A percentile compares a stretch with the other conserved stretches of the same genome.
Conservation (phyloP, 2,329 filamentous ascomycete species). For the Sarocladium brachiariae region DNA sequence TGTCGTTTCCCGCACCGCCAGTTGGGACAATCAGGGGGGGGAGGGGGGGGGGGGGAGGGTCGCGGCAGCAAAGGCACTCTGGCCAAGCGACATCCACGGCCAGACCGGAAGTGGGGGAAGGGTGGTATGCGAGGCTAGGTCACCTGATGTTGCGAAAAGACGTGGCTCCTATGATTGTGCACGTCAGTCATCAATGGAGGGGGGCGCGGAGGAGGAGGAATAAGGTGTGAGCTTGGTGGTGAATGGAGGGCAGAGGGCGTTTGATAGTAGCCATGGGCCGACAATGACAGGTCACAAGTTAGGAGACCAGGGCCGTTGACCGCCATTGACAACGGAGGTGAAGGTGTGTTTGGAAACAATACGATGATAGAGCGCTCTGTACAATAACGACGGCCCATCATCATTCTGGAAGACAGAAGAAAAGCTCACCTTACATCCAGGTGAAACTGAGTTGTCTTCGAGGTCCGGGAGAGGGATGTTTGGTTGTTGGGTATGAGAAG, state of each 20-base stretch:
- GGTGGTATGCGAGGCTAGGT: not conserved
- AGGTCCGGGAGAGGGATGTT: too few relatives aligned
- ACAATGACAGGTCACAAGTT: conserved; percentile 7
- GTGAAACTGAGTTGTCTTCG: too few relatives aligned
- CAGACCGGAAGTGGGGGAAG: not conserved
- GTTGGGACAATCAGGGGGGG: not conserved
- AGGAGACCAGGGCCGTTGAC: not conserved
- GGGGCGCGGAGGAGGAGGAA: not conserved
- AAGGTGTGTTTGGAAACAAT: too few relatives aligned
- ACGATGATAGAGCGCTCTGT: too few relatives aligned
- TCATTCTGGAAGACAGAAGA: too few relatives aligned
- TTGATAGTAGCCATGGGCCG: not conserved
- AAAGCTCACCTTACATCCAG: too few relatives aligned
- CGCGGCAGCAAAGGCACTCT: not conserved
- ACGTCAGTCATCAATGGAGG: too few relatives aligned
- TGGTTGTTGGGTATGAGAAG: too few relatives aligned
- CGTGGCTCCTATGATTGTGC: too few relatives aligned
- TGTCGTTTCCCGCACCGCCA: conserved; percentile 9
- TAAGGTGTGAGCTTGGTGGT: not conserved
- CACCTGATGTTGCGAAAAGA: not conserved
- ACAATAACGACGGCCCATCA: not conserved
- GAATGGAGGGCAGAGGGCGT: not conserved
- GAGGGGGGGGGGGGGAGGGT: not conserved
- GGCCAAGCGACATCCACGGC: not conserved
- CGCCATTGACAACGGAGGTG: conserved; percentile 1